Percentiles rank a stretch among this genome's conserved stretches.
phyloP scores from a whole-genome alignment of 1,284 basidiomycete species.

The Schizophyllum commune region DNA sequence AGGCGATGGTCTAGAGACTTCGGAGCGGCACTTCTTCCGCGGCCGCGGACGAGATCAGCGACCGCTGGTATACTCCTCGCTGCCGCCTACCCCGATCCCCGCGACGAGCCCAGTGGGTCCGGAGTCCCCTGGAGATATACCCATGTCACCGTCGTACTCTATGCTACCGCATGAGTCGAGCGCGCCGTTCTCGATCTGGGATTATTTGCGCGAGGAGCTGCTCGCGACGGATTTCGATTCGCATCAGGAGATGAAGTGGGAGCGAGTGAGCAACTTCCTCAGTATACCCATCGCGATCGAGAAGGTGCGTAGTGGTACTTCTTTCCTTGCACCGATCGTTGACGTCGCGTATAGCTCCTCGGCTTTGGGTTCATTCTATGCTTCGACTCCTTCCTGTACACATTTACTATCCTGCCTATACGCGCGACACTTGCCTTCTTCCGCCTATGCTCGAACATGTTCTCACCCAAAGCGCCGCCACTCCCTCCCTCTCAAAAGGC shows the following conservation, averaged over 20 bases:
- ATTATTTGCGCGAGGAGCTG: slow-evolving; percentile 83
- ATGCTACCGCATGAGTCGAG: slow-evolving; percentile 3
- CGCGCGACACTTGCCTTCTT: slow-evolving; percentile 68
- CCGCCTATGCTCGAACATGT: slow-evolving; percentile 46
- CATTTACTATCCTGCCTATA: slow-evolving; percentile 95
- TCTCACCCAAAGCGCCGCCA: slow-evolving; percentile 41
- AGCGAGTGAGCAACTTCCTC: slow-evolving; percentile 96
- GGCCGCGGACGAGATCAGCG: not conserved
- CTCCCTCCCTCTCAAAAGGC: slow-evolving; percentile 87
- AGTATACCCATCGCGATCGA: slow-evolving; percentile 91
- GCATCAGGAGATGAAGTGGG: slow-evolving; percentile 92
- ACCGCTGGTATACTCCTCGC: not conserved
- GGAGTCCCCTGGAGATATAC: not conserved
- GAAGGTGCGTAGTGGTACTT: slow-evolving; percentile 49
- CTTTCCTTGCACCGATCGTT: not conserved
- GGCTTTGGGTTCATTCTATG: slow-evolving; percentile 92
- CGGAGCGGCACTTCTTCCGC: not conserved
- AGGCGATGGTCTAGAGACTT: not conserved
- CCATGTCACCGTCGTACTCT: not conserved
- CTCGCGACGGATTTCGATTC: slow-evolving; percentile 89
- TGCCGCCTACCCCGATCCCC: not conserved
- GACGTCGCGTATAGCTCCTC: slow-evolving; percentile 57
- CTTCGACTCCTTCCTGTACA: slow-evolving; percentile 96
- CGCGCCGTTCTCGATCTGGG: slow-evolving; percentile 79
- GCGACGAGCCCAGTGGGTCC: not conserved